Percentiles rank a stretch among this genome's conserved stretches.
These are phyloP conservation scores for Leucogyrophana mollusca DNA, from an alignment of 768 basidiomycete species.

Conservation along the genomic window DNA sequence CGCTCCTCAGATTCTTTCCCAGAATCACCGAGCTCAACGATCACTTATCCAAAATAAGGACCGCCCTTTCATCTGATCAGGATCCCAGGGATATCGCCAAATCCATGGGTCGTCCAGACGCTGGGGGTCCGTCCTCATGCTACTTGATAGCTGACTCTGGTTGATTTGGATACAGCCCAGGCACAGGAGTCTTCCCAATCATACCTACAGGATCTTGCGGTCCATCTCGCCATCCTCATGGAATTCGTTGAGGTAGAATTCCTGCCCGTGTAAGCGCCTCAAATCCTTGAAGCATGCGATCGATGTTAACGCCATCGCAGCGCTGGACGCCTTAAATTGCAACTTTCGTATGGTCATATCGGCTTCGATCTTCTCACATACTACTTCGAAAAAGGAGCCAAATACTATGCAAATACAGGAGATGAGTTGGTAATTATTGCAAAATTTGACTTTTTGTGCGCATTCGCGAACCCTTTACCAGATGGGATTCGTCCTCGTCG, in stretches of 20 bases:
- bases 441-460: too few relatives aligned
- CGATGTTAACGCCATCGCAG: constrained; percentile 1
- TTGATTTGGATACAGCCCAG: too few relatives aligned
- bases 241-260: constrained; percentile 12
- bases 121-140: not conserved
- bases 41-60: not conserved
- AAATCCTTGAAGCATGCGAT: not conserved
- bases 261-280: constrained; percentile 9
- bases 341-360: constrained; percentile 12
- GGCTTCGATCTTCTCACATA: constrained; percentile 14
- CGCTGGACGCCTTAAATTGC: constrained; percentile 9
- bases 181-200: not conserved
- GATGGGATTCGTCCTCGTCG: too few relatives aligned
- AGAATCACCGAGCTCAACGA: constrained; percentile 3
- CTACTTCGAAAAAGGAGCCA: constrained; percentile 6
- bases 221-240: constrained; percentile 12
- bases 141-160: too few relatives aligned
- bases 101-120: constrained; percentile 1
- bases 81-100: constrained; percentile 2
- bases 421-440: not conserved
- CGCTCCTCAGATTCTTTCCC: constrained; percentile 6
- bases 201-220: constrained; percentile 6
- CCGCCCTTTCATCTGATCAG: not conserved
- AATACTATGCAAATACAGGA: not conserved
- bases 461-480: too few relatives aligned